Evolutionary conservation across 441 rosid species (phyloP), one percentile per base, ranked within the genome.

Genomic region (Aleurites moluccanus): DNA sequence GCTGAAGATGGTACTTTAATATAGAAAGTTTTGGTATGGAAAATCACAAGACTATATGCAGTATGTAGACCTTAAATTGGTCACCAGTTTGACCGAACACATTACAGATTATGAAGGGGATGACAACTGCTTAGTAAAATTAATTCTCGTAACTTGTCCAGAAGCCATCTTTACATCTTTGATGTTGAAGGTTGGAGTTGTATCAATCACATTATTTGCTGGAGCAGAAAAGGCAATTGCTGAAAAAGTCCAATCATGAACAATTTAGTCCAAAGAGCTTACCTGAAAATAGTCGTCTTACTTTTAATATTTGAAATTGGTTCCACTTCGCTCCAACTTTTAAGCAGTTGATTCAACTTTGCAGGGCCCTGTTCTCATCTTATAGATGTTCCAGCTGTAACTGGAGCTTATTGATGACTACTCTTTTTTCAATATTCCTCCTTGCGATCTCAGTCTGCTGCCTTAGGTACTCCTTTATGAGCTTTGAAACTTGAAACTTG

Each of bases 341-440:
- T 28, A 76, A 67, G 78, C 68, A 76, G 33, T 45, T 25, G 60
- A 73, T 77, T 67, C 69, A 73, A 49, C 71, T 80, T 60, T 75
- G 83, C 64, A 85, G 83, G 40, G 74, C 75, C 75, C 49, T 77
- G 65, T 84, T 86, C 75, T 85, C 84, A n/a, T 63, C 74, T 73
- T 78, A 85, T 55, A 85, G 74, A 42, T 66, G 75, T 55, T 80
- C 79, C 35, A 85, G 57, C 70, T 83, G 79, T 13, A 64, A 65
- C 77, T 38, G 76, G 44, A 86, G 84, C 77, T 50, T 64, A 8
- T 65, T 67, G 33, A 86, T 88, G 66, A 75, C 75, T 73, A 67
- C 74, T 74, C 75, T 80, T 81, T 86, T 88, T 75, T 88, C 86
- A 3, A 81, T 79, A 50, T 87, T 84, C 73, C 90, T 82, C 67